Conservation (phyloP, 2,329 filamentous ascomycete species). For the Ambrosiella beaveri region DNA sequence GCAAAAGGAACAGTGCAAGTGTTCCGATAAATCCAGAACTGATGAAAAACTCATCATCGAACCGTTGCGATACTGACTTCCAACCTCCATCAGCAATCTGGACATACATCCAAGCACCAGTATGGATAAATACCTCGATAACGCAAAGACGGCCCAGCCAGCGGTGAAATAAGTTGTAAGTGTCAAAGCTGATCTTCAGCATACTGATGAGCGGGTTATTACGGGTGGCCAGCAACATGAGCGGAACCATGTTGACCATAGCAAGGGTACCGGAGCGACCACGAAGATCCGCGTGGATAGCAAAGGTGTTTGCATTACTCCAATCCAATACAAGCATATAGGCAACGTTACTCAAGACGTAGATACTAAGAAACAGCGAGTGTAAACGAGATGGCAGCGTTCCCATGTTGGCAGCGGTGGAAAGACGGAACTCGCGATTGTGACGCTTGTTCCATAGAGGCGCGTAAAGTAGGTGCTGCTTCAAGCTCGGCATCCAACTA, state of each 20-base stretch:
- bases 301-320: conserved; percentile 36
- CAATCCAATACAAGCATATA: conserved; percentile 49
- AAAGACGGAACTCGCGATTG: conserved; percentile 48
- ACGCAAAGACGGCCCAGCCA: conserved; percentile 66
- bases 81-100: conserved; percentile 48
- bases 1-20: conserved; percentile 44
- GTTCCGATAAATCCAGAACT: conserved; percentile 44
- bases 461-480: conserved; percentile 43
- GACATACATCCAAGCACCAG: conserved; percentile 55
- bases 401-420: conserved; percentile 40
- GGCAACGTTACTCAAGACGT: conserved; percentile 41
- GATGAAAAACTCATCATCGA: conserved; percentile 46
- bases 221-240: conserved; percentile 56
- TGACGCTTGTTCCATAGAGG: conserved; percentile 49
- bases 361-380: conserved; percentile 36
- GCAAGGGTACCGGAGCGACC: conserved; percentile 55
- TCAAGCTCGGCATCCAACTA: conserved; percentile 43
- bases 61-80: conserved; percentile 34
- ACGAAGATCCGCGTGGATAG: conserved; percentile 43
- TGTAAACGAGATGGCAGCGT: conserved; percentile 52
- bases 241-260: conserved; percentile 59
- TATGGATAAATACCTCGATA: conserved; percentile 50
- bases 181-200: conserved; percentile 62
- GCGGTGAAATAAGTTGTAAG: conserved; percentile 64
- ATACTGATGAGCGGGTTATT: conserved; percentile 64